These are phyloP conservation scores for Chrysoporthe cubensis DNA, from an alignment of 2,329 filamentous ascomycete species.

Conservation along the genomic window DNA sequence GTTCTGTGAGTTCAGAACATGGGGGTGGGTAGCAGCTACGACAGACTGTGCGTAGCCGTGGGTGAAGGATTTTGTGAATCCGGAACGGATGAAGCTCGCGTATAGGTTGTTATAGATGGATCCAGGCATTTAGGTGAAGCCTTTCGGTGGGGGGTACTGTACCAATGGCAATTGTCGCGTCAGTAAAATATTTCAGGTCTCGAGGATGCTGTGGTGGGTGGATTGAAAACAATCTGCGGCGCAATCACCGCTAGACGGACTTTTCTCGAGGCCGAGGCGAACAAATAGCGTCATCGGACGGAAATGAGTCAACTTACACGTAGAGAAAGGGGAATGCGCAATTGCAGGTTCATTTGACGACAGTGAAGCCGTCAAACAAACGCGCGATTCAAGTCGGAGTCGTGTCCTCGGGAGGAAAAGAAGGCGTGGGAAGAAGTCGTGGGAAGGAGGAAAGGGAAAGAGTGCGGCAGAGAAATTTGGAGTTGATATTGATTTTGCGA, in stretches of 20 bases:
- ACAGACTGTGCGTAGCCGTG: conserved; percentile 98
- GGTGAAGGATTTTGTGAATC: conserved; percentile 94
- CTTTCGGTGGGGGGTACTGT: conserved; percentile 55
- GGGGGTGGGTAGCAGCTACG: conserved; percentile 86
- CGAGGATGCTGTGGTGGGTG: background rate
- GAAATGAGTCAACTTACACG: conserved; percentile 55
- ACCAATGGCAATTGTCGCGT: background rate
- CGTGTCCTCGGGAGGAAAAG: conserved; percentile 27
- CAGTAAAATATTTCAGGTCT: conserved; percentile 14
- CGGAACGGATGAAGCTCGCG: conserved; percentile 90
- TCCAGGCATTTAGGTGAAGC: conserved; percentile 85
- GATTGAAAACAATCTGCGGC: background rate
- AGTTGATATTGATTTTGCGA: conserved; percentile 26
- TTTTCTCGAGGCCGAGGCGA: conserved; percentile 13
- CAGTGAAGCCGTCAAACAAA: conserved; percentile 82
- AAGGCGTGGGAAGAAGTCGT: background rate
- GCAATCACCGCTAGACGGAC: background rate
- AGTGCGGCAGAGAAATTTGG: conserved; percentile 23
- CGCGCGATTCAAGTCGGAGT: conserved; percentile 62
- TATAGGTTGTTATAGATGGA: conserved; percentile 69
- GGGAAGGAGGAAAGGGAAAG: background rate
- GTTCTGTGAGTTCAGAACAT: conserved; percentile 76
- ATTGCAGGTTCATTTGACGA: conserved; percentile 99
- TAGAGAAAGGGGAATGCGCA: conserved; percentile 61
- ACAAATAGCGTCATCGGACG: conserved; percentile 14